Conservation (phyloP, 345 rosid genomes). For the Cardamine chenopodiifolia region DNA sequence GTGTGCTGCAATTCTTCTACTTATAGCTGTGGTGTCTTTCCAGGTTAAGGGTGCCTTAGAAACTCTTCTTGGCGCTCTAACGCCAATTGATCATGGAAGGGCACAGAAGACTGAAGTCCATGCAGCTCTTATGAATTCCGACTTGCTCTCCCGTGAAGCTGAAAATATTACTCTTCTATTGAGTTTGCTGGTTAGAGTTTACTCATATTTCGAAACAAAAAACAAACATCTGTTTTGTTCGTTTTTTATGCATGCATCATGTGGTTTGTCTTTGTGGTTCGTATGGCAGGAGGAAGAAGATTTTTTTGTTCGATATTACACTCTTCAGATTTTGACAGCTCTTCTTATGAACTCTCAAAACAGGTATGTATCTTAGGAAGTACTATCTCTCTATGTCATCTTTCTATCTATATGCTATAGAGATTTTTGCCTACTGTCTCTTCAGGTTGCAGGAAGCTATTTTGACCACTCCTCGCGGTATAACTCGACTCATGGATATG, state of each 20-base stretch:
- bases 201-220: background rate
- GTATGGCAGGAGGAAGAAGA: slow-evolving; percentile 89
- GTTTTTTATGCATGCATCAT: background rate
- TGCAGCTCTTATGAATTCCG: slow-evolving; percentile 94
- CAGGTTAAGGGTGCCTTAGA: slow-evolving; percentile 95
- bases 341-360: slow-evolving; percentile 88
- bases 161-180: slow-evolving; percentile 93
- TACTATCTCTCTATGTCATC: background rate
- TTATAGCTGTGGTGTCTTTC: slow-evolving; percentile 12
- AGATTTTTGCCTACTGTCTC: slow-evolving; percentile 49
- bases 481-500: slow-evolving; percentile 99
- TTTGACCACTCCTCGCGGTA: slow-evolving; percentile 93
- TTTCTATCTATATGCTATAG: slow-evolving; percentile 36
- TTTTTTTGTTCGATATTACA: slow-evolving; percentile 91
- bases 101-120: slow-evolving; percentile 76
- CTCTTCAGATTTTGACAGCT: slow-evolving; percentile 92
- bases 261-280: slow-evolving; percentile 14
- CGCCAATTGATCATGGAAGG: slow-evolving; percentile 80
- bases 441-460: slow-evolving; percentile 99
- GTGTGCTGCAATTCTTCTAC: slow-evolving; percentile 10
- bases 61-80: slow-evolving; percentile 88
- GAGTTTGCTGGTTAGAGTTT: slow-evolving; percentile 72
- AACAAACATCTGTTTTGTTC: background rate
- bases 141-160: slow-evolving; percentile 89
- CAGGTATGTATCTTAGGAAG: slow-evolving; percentile 56